phyloP scores from a whole-genome alignment of 352 stramenopile genomes.

The Phytophthora palmivora region DNA sequence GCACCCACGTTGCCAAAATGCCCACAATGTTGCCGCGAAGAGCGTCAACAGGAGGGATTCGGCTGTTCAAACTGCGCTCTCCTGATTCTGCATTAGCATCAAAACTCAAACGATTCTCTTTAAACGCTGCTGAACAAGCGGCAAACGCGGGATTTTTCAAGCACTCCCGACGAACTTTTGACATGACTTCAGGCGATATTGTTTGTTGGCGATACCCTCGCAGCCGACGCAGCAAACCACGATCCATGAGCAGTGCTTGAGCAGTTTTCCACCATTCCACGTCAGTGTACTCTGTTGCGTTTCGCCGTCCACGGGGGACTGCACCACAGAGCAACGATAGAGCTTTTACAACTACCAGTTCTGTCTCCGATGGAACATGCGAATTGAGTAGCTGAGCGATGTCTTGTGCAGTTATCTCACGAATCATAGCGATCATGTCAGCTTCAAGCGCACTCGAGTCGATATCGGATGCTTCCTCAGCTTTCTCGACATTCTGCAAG shows the following conservation, averaged over 20 bases:
- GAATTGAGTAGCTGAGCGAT: constrained; percentile 71
- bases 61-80: constrained; percentile 18
- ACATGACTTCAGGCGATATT: constrained; percentile 72
- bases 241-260: constrained; percentile 84
- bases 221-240: constrained; percentile 64
- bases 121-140: constrained; percentile 38
- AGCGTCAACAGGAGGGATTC: constrained; percentile 41
- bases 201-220: constrained; percentile 57
- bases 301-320: constrained; percentile 55
- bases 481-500: constrained; percentile 54
- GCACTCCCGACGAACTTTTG: constrained; percentile 81
- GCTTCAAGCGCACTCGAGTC: constrained; percentile 65
- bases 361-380: constrained; percentile 54
- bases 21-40: constrained; percentile 57
- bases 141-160: constrained; percentile 56
- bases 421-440: constrained; percentile 67
- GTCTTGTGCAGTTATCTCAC: constrained; percentile 77
- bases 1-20: constrained; percentile 72
- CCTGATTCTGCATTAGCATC: constrained; percentile 3
- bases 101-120: constrained; percentile 8
- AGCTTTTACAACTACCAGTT: constrained; percentile 74
- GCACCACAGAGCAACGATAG: constrained; percentile 76
- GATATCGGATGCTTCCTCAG: constrained; percentile 54
- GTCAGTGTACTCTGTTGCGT: constrained; percentile 74
- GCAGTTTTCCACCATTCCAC: constrained; percentile 84